phyloP scores from a whole-genome alignment of 2,329 filamentous ascomycete genomes.

The Botryotinia convoluta region DNA sequence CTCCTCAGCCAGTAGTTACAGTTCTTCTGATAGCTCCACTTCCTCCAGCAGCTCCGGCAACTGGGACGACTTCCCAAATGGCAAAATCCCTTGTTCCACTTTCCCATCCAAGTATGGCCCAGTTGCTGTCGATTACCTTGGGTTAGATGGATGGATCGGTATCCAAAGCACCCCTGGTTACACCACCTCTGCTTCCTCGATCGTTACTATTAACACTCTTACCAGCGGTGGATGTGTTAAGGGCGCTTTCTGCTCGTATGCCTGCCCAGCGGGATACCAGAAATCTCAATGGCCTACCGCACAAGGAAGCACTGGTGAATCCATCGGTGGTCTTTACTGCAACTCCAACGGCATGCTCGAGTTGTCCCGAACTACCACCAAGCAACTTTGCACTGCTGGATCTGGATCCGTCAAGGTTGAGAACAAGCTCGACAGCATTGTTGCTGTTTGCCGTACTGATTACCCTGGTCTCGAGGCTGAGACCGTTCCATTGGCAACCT shows the following conservation, averaged over 20 bases:
- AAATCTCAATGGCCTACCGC: constrained; percentile 84
- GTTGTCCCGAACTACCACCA: constrained; percentile 66
- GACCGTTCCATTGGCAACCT: constrained; percentile 70
- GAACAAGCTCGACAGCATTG: constrained; percentile 67
- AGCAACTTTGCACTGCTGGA: constrained; percentile 73
- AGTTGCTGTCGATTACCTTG: constrained; percentile 64
- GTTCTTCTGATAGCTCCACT: constrained; percentile 20
- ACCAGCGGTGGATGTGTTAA: constrained; percentile 58
- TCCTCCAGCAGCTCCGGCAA: constrained; percentile 48
- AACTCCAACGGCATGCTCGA: constrained; percentile 68
- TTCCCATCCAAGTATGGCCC: constrained; percentile 86
- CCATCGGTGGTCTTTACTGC: constrained; percentile 85
- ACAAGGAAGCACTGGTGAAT: constrained; percentile 79
- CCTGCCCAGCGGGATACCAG: constrained; percentile 86
- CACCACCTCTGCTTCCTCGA: constrained; percentile 47
- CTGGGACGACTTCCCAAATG: constrained; percentile 70
- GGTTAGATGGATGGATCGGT: constrained; percentile 73
- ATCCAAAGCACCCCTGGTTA: constrained; percentile 64
- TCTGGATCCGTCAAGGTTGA: constrained; percentile 64
- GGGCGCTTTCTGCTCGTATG: constrained; percentile 82
- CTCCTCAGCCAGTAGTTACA: not conserved
- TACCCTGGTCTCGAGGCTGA: constrained; percentile 92
- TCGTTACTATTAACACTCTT: constrained; percentile 65
- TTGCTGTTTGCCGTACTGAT: constrained; percentile 87
- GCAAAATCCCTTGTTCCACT: constrained; percentile 63